These are phyloP conservation scores for Solanum pimpinellifolium DNA, from an alignment of 257 asterid species.

Conservation along the genomic window DNA sequence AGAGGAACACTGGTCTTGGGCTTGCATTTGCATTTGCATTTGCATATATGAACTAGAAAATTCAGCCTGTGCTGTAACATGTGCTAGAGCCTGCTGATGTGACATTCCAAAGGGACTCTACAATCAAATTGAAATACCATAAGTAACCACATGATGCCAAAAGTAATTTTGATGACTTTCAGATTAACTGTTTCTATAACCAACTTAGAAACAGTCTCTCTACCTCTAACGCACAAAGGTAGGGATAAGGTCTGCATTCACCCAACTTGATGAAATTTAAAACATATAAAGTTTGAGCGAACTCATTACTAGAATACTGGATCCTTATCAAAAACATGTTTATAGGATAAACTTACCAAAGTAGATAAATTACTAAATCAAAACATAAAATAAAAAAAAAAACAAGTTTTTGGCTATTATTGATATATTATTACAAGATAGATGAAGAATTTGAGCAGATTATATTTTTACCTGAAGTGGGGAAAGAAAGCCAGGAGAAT, in stretches of 20 bases:
- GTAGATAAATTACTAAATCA: background rate
- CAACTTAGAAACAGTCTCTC: background rate
- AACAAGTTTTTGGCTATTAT: background rate
- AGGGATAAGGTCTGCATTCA: background rate
- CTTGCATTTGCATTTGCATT: constrained; percentile 54
- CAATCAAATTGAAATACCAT: constrained; percentile 1
- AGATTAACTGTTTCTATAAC: background rate
- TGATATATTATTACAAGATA: background rate
- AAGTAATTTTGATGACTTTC: background rate
- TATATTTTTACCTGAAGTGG: constrained; percentile 61
- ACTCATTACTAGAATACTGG: background rate
- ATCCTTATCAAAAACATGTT: background rate
- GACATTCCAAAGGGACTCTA: constrained; percentile 99
- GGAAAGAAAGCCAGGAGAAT: constrained; percentile 76
- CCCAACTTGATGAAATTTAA: background rate
- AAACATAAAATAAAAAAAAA: too few relatives aligned
- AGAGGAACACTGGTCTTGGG: constrained; percentile 30
- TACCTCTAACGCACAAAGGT: background rate
- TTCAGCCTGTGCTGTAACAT: constrained; percentile 95
- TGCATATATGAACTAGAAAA: constrained; percentile 49
- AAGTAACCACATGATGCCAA: background rate
- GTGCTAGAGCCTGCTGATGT: constrained; percentile 93
- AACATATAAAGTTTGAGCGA: background rate
- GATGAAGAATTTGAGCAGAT: background rate
- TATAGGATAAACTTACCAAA: background rate